Evolutionary conservation across 805 yeast genomes (phyloP).

Genomic region (Wilhelminamyces savonicus): DNA sequence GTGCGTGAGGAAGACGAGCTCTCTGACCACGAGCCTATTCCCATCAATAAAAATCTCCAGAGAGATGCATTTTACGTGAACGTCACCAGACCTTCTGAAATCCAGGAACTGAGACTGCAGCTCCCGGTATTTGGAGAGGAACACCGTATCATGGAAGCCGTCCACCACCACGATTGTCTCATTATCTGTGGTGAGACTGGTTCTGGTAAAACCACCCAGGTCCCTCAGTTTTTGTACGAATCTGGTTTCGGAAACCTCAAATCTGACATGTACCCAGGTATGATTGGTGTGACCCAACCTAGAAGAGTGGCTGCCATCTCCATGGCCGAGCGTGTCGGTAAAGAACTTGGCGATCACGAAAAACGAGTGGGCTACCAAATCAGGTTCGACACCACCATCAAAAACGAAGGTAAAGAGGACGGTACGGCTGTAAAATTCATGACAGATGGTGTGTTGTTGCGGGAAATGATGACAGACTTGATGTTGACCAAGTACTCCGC

Average conservation of each 20-base stretch:
- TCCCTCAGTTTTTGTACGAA: constrained; percentile 92
- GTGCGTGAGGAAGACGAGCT: constrained; percentile 67
- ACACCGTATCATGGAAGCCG: constrained; percentile 90
- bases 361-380: constrained; percentile 73
- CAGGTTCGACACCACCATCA: constrained; percentile 67
- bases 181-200: constrained; percentile 98
- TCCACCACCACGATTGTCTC: constrained; percentile 84
- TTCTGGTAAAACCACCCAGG: constrained; percentile 97
- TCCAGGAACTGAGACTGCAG: constrained; percentile 62
- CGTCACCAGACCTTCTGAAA: constrained; percentile 57
- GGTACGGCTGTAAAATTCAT: constrained; percentile 76
- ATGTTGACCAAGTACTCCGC: constrained; percentile 76
- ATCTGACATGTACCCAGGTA: constrained; percentile 59
- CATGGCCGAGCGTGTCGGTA: constrained; percentile 76
- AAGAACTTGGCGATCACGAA: constrained; percentile 70
- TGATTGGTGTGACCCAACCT: constrained; percentile 96
- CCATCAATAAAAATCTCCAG: constrained; percentile 45
- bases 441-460: constrained; percentile 90
- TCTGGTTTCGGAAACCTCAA: constrained; percentile 79
- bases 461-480: constrained; percentile 91
- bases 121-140: constrained; percentile 91
- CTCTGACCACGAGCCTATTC: constrained; percentile 57
- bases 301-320: constrained; percentile 92
- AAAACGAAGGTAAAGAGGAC: constrained; percentile 36
- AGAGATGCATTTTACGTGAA: constrained; percentile 65